Evolutionary conservation across 179 eudicot species (phyloP).

Genomic region (Silene coronaria): DNA sequence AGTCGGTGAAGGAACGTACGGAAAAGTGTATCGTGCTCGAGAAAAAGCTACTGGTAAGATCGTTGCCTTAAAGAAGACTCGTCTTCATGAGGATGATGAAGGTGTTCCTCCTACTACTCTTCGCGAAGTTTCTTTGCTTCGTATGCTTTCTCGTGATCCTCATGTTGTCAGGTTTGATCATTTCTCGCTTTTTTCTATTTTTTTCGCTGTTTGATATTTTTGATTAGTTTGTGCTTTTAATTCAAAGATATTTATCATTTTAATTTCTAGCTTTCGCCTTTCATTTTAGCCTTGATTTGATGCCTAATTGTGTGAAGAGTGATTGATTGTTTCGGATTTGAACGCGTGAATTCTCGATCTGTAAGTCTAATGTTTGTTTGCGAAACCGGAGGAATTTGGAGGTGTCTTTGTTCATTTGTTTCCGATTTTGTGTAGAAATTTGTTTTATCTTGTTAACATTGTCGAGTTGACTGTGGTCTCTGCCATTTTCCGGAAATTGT

Average conservation of each 20-base stretch:
- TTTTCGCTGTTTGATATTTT: too few relatives aligned
- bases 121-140: slow-evolving; percentile 79
- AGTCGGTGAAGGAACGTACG: slow-evolving; percentile 94
- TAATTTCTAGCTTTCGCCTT: neutral
- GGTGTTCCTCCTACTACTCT: slow-evolving; percentile 98
- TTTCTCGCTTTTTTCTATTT: neutral
- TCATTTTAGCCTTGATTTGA: neutral
- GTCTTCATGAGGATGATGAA: slow-evolving; percentile 86
- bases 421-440: too few relatives aligned
- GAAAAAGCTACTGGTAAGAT: slow-evolving; percentile 82
- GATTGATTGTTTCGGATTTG: neutral
- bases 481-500: too few relatives aligned
- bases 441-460: too few relatives aligned
- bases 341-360: neutral
- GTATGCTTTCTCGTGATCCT: slow-evolving; percentile 92
- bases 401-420: too few relatives aligned
- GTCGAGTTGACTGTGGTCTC: too few relatives aligned
- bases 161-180: slow-evolving; percentile 62
- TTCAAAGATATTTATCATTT: too few relatives aligned
- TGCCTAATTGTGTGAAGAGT: too few relatives aligned
- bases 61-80: slow-evolving; percentile 91
- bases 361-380: too few relatives aligned
- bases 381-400: too few relatives aligned
- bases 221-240: too few relatives aligned
- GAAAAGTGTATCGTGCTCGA: slow-evolving; percentile 83